These are phyloP conservation scores for Leccinum laetum DNA, from an alignment of 1,284 basidiomycete genomes.

Conservation along the genomic window DNA sequence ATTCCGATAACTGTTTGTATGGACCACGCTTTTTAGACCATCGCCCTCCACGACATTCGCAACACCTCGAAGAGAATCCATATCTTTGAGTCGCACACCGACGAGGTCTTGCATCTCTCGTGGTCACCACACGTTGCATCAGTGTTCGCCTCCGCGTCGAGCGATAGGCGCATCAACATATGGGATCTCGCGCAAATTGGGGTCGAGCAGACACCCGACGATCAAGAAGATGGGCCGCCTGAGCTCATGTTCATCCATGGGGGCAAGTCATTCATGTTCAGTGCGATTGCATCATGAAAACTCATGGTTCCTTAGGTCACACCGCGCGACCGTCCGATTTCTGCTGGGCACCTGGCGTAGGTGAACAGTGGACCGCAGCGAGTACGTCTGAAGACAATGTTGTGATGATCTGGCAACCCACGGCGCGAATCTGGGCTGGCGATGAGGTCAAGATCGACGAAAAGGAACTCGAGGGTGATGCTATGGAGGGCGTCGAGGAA, in stretches of 20 bases:
- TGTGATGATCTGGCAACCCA: conserved; percentile 88
- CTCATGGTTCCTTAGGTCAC: conserved; percentile 51
- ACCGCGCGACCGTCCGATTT: conserved; percentile 82
- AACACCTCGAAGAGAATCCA: conserved; percentile 83
- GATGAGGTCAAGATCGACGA: conserved; percentile 79
- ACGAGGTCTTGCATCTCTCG: conserved; percentile 91
- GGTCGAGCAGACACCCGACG: conserved; percentile 95
- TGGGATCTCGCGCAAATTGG: conserved; percentile 97
- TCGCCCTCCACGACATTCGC: conserved; percentile 89
- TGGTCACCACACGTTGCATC: conserved; percentile 96
- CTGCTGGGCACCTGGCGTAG: conserved; percentile 78
- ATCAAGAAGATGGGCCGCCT: conserved; percentile 96
- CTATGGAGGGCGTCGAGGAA: conserved; percentile 73
- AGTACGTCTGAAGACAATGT: conserved; percentile 87
- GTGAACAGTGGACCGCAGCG: conserved; percentile 76
- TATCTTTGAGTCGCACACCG: conserved; percentile 90
- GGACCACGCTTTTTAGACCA: conserved; percentile 58
- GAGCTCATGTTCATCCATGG: conserved; percentile 94
- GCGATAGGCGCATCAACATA: conserved; percentile 91
- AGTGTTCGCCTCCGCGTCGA: conserved; percentile 90
- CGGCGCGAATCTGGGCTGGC: conserved; percentile 84
- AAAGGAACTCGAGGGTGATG: conserved; percentile 73
- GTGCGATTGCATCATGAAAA: not conserved
- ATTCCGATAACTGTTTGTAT: not conserved
- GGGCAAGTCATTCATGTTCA: conserved; percentile 42